Conservation (phyloP, 2,329 filamentous ascomycete genomes). For the Fusarium albidum region DNA sequence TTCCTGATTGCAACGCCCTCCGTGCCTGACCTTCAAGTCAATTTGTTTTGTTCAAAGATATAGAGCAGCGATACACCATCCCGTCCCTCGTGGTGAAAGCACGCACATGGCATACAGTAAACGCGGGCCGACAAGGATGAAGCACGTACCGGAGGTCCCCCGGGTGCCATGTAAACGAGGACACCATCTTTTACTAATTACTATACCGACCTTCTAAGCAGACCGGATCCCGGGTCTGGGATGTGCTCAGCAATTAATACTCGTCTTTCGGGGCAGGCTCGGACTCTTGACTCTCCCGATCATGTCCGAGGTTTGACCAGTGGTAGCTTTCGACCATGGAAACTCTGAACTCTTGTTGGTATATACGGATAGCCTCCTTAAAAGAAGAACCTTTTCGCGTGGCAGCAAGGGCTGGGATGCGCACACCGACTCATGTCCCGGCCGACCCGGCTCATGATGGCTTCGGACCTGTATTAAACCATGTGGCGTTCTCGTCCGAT, state of each 20-base stretch:
- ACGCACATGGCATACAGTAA: not conserved
- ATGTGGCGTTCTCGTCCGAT: not conserved
- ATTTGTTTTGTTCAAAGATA: not conserved
- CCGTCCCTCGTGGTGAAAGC: conserved; percentile 1
- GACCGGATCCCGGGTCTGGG: not conserved
- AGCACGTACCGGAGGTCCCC: not conserved
- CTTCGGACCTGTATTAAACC: not conserved
- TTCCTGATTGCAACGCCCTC: not conserved
- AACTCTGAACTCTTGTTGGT: too few species aligned
- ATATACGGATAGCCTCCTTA: too few species aligned
- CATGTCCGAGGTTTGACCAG: too few species aligned
- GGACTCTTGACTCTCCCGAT: not conserved
- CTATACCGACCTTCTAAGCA: too few species aligned
- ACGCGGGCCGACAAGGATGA: conserved; percentile 1
- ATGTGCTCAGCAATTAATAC: too few species aligned
- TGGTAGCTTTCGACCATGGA: too few species aligned
- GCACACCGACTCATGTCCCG: conserved; percentile 1
- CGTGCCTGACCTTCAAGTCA: not conserved
- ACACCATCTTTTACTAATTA: not conserved
- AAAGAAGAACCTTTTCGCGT: not conserved
- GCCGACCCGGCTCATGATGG: not conserved
- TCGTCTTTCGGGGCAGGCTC: not conserved
- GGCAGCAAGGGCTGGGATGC: conserved; percentile 7
- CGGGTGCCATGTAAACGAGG: conserved; percentile 8
- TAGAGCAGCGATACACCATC: not conserved